Evolutionary conservation across 805 yeast species (phyloP).

Genomic region (Candida caryicola): DNA sequence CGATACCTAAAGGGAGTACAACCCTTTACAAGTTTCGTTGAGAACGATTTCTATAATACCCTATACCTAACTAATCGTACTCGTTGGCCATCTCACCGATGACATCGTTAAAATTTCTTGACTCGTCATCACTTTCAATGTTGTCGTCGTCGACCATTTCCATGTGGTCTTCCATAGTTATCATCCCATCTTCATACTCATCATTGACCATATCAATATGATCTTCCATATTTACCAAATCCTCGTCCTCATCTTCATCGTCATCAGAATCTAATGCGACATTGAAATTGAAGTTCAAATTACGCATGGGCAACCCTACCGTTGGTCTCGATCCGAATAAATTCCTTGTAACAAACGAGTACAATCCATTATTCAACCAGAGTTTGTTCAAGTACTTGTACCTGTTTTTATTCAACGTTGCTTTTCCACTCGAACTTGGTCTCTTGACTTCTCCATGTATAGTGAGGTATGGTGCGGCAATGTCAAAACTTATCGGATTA

Average conservation of each 20-base stretch:
- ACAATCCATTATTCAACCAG: conserved; percentile 62
- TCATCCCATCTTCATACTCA: neutral
- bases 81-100: neutral
- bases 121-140: conserved; percentile 4
- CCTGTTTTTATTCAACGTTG: conserved; percentile 51
- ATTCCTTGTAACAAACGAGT: conserved; percentile 12
- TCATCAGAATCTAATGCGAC: conserved; percentile 3
- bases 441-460: conserved; percentile 72
- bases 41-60: too few relatives aligned
- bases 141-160: conserved; percentile 2
- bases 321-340: conserved; percentile 1
- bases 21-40: too few relatives aligned
- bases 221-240: neutral
- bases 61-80: neutral
- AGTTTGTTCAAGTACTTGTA: conserved; percentile 54
- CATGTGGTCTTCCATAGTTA: neutral
- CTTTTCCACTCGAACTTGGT: conserved; percentile 54
- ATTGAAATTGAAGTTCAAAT: conserved; percentile 3
- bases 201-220: neutral
- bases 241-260: conserved; percentile 7
- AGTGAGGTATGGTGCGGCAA: conserved; percentile 70
- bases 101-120: neutral
- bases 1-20: too few relatives aligned
- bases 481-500: conserved; percentile 26
- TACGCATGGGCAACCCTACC: conserved; percentile 5